Evolutionary conservation across 1,284 basidiomycete species (phyloP).

Genomic region (Schizophyllum amplum): DNA sequence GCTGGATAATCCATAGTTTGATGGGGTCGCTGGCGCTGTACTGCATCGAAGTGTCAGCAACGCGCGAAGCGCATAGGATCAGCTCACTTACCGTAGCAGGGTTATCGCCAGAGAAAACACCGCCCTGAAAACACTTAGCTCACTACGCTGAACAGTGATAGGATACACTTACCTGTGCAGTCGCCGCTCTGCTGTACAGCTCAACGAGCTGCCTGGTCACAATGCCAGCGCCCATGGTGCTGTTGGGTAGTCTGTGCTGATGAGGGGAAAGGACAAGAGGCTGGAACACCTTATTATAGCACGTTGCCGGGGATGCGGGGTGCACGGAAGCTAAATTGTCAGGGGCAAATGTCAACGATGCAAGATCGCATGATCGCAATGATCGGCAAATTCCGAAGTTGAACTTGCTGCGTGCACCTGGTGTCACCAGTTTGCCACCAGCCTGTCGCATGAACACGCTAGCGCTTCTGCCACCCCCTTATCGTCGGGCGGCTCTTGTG

Average conservation of each 20-base stretch:
- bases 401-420: too few relatives aligned
- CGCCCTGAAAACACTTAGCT: constrained; percentile 19
- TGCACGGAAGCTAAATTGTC: too few relatives aligned
- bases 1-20: constrained; percentile 79
- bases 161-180: neutral
- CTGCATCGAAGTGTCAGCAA: neutral
- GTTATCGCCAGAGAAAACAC: constrained; percentile 20
- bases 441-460: too few relatives aligned
- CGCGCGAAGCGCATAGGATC: too few relatives aligned
- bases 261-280: neutral
- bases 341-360: too few relatives aligned
- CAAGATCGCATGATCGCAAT: too few relatives aligned
- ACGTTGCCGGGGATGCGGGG: too few relatives aligned
- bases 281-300: neutral
- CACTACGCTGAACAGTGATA: neutral
- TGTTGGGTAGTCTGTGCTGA: neutral
- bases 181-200: neutral
- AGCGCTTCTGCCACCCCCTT: too few relatives aligned
- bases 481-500: too few relatives aligned
- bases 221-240: neutral
- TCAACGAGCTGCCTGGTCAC: neutral
- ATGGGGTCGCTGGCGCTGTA: constrained; percentile 64
- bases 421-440: too few relatives aligned
- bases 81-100: neutral
- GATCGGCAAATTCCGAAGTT: too few relatives aligned